These are phyloP conservation scores for Tothia fuscella DNA, from an alignment of 2,329 filamentous ascomycete genomes.

Conservation along the genomic window DNA sequence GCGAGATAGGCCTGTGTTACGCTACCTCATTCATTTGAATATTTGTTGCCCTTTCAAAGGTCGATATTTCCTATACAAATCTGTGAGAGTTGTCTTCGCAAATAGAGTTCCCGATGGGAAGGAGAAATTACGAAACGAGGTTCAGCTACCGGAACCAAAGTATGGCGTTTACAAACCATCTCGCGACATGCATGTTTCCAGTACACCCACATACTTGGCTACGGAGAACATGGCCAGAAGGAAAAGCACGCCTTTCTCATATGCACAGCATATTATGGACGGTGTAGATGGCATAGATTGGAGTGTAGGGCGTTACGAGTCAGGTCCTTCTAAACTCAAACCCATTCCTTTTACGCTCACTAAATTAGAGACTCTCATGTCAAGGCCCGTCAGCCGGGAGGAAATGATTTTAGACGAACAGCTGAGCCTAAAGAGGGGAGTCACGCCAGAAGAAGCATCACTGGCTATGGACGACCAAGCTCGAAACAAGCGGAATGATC, in stretches of 20 bases:
- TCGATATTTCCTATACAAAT: slow-evolving; percentile 82
- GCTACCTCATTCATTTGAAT: slow-evolving; percentile 86
- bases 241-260: slow-evolving; percentile 23
- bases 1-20: slow-evolving; percentile 58
- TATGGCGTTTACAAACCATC: slow-evolving; percentile 72
- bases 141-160: slow-evolving; percentile 75
- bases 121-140: slow-evolving; percentile 81
- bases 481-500: not conserved
- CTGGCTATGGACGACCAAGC: not conserved
- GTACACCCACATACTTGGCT: slow-evolving; percentile 19
- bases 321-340: slow-evolving; percentile 28
- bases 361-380: slow-evolving; percentile 19
- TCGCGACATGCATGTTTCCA: slow-evolving; percentile 15
- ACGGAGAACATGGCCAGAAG: slow-evolving; percentile 18
- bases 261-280: slow-evolving; percentile 18
- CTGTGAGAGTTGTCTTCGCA: slow-evolving; percentile 87
- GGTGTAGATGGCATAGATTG: slow-evolving; percentile 13
- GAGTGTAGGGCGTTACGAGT: slow-evolving; percentile 16
- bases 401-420: slow-evolving; percentile 20
- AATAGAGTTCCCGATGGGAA: slow-evolving; percentile 94
- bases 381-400: slow-evolving; percentile 18
- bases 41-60: slow-evolving; percentile 80
- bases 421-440: not conserved
- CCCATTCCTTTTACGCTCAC: slow-evolving; percentile 41
- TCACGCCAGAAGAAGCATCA: not conserved